Conservation (phyloP, 2,329 filamentous ascomycete genomes). For the Trichoderma asperellum region DNA sequence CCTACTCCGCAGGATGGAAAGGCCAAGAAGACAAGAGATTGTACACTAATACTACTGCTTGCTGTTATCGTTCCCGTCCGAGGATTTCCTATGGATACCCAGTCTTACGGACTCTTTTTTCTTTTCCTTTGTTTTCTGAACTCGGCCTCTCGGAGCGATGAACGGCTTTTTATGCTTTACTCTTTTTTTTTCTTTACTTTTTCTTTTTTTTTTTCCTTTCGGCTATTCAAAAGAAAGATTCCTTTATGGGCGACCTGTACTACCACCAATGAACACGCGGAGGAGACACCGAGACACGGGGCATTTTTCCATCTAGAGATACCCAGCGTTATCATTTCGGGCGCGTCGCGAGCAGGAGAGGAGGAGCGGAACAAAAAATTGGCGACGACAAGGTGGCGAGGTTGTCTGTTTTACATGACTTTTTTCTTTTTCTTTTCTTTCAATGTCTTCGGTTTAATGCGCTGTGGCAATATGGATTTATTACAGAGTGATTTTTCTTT, state of each 20-base stretch:
- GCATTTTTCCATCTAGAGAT: slow-evolving; percentile 45
- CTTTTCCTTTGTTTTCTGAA: slow-evolving; percentile 24
- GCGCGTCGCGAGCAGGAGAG: slow-evolving; percentile 26
- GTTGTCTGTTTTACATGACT: slow-evolving; percentile 24
- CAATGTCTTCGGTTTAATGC: slow-evolving; percentile 11
- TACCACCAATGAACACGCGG: slow-evolving; percentile 30
- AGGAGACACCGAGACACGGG: slow-evolving; percentile 34
- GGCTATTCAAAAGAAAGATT: slow-evolving; percentile 31
- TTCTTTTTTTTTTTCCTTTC: slow-evolving; percentile 7
- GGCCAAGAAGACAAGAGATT: slow-evolving; percentile 25
- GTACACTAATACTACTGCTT: slow-evolving; percentile 28
- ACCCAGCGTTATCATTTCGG: slow-evolving; percentile 39
- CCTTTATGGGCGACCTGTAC: slow-evolving; percentile 33
- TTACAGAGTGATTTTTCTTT: slow-evolving; percentile 8
- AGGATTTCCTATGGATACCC: slow-evolving; percentile 31
- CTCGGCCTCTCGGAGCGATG: slow-evolving; percentile 26
- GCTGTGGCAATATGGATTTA: slow-evolving; percentile 7
- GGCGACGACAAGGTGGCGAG: slow-evolving; percentile 25
- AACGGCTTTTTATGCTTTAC: slow-evolving; percentile 10
- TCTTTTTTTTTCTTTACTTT: slow-evolving; percentile 5
- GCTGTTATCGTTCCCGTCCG: slow-evolving; percentile 19
- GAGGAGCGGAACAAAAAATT: slow-evolving; percentile 6
- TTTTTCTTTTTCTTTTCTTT: slow-evolving; percentile 19
- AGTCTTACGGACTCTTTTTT: slow-evolving; percentile 23
- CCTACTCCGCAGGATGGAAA: slow-evolving; percentile 27